phyloP scores from a whole-genome alignment of 2,329 filamentous ascomycete species.

The Exophiala xenobiotica region DNA sequence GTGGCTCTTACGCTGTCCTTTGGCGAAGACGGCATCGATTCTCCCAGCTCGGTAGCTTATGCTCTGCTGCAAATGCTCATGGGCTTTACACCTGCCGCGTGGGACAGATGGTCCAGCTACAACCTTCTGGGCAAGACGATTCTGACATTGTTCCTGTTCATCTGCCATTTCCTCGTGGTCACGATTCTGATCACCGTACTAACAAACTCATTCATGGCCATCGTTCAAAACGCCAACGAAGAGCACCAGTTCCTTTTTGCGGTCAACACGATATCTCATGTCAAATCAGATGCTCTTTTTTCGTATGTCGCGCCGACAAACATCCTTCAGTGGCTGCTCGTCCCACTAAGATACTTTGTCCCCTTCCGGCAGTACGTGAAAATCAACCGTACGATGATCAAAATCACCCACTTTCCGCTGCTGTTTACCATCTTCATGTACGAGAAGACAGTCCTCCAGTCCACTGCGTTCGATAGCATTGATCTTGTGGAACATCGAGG shows the following conservation, averaged over 20 bases:
- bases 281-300: slow-evolving; percentile 95
- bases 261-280: slow-evolving; percentile 96
- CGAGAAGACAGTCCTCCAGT: slow-evolving; percentile 74
- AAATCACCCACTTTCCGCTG: slow-evolving; percentile 83
- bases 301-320: slow-evolving; percentile 91
- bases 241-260: slow-evolving; percentile 92
- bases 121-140: slow-evolving; percentile 75
- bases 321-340: slow-evolving; percentile 84
- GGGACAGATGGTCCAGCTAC: slow-evolving; percentile 82
- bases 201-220: slow-evolving; percentile 93
- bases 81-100: slow-evolving; percentile 93
- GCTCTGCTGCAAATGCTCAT: slow-evolving; percentile 91
- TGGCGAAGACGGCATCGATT: slow-evolving; percentile 62
- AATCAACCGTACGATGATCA: slow-evolving; percentile 87
- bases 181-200: slow-evolving; percentile 95
- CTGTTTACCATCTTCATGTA: slow-evolving; percentile 85
- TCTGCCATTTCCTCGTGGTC: slow-evolving; percentile 91
- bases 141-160: slow-evolving; percentile 80
- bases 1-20: slow-evolving; percentile 88
- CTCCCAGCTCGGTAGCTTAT: slow-evolving; percentile 75
- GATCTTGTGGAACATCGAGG: slow-evolving; percentile 76
- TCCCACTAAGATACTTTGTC: slow-evolving; percentile 77
- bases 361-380: slow-evolving; percentile 78
- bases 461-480: slow-evolving; percentile 74
- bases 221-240: slow-evolving; percentile 88